Base-by-base conservation (phyloP, 2,329 filamentous ascomycete genomes). In the Aspergillus felis region DNA sequence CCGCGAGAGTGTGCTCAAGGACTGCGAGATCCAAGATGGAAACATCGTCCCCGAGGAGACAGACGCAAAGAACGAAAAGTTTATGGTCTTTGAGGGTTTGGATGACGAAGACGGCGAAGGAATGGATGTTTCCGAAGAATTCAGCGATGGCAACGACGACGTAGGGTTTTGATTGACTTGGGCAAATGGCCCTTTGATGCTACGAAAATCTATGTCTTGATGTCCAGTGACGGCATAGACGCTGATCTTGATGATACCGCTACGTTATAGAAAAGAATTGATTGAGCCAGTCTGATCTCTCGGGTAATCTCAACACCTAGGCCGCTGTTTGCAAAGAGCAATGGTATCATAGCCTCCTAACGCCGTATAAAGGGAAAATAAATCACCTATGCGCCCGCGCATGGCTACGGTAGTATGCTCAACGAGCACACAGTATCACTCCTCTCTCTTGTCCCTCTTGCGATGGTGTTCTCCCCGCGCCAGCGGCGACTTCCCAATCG, bases 11-110 rank as follows among this genome's bases (percentile, higher is more conserved):
- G 83, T 86, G n/a, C 76, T 97, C 64, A 92, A 88, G 54, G 90
- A 96, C 59, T 97, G 92, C 67, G 92, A 97, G 75, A 88, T 97
- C 4, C 92, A 96, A 72, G 91, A 96, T 73, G 82, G 81, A 2
- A 93, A 93, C 70, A 81, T 93, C 8, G 82, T 96, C 1, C 87
- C 92, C 49, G 92, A 95, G 68, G 84, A 90, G n/a, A 89, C 80
- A 7, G 83, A 86, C 57, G 78, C 79, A 28, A 86, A 86, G 74
- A 81, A 81, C 49, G 84, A 87, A 65, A 86, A 85, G 69, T 84
- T 86, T 68, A 85, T 86, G 78, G 70, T 76, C 55, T 79, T 80
- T 59, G 76, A 79, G 55, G 76, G 78, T 20, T 59, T 81, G 48
- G 76, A 78, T 53, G 75, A 75, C 22, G 71, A 65, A 27, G 67